These are phyloP conservation scores for California macrophylla DNA, from an alignment of 441 rosid species.

Conservation along the genomic window DNA sequence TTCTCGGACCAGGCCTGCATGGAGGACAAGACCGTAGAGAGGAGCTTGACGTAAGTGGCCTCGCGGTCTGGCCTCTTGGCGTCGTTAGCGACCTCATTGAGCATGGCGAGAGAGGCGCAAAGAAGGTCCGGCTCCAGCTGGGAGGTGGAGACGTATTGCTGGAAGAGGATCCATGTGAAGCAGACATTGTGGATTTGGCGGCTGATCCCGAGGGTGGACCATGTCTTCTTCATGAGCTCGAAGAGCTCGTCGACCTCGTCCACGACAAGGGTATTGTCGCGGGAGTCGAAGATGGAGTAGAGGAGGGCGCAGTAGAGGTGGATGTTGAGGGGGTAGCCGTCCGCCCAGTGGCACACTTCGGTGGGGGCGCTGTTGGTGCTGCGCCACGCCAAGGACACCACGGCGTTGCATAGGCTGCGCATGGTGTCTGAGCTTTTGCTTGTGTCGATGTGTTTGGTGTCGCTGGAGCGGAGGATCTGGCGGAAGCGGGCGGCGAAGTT, in stretches of 20 bases:
- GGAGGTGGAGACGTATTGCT: conserved; percentile 55
- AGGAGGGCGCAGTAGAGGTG: conserved; percentile 60
- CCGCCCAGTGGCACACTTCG: conserved; percentile 86
- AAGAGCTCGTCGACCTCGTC: conserved; percentile 85
- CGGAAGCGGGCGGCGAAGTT: conserved; percentile 45
- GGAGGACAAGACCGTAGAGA: conserved; percentile 50
- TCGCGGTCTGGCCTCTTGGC: conserved; percentile 64
- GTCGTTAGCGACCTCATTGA: conserved; percentile 66
- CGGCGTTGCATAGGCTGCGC: conserved; percentile 55
- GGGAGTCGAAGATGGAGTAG: conserved; percentile 55
- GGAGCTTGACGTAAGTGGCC: conserved; percentile 44
- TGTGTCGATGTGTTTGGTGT: conserved; percentile 47
- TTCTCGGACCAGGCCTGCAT: conserved; percentile 83
- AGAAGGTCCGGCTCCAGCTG: conserved; percentile 73
- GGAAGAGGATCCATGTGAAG: conserved; percentile 78
- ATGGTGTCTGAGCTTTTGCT: conserved; percentile 65
- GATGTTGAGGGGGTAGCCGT: conserved; percentile 76
- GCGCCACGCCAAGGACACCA: conserved; percentile 71
- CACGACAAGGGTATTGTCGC: conserved; percentile 71
- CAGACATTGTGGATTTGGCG: conserved; percentile 63
- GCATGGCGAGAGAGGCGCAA: conserved; percentile 58
- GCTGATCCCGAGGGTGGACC: conserved; percentile 74
- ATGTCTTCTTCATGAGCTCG: conserved; percentile 84
- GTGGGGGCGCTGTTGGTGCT: conserved; percentile 45
- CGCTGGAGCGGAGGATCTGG: conserved; percentile 45